A percentile compares a stretch with the other conserved stretches of the same genome.
These are phyloP conservation scores for Rhizophagus prolifer DNA, from an alignment of 192 early-diverging fungal genomes.

Conservation along the genomic window DNA sequence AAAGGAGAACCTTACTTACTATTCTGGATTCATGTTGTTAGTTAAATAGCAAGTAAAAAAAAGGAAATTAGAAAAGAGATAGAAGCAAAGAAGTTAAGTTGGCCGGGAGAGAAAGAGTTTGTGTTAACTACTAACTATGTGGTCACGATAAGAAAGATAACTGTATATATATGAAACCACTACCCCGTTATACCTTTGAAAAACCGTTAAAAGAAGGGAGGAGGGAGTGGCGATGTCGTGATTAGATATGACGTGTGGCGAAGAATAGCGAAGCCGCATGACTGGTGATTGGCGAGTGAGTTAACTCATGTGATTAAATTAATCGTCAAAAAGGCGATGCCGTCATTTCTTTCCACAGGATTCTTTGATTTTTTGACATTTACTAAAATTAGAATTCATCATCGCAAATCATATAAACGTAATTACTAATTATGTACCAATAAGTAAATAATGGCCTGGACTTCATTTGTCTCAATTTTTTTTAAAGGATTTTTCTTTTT, in stretches of 20 bases:
- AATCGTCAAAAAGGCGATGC: background rate
- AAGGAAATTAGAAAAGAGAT: background rate
- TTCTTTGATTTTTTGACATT: too few species aligned
- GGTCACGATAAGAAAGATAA: background rate
- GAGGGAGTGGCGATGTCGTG: background rate
- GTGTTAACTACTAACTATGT: background rate
- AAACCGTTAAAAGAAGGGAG: background rate
- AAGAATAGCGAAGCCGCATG: background rate
- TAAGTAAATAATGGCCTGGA: too few species aligned
- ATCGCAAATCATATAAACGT: too few species aligned
- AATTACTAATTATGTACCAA: too few species aligned
- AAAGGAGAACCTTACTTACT: slow-evolving; percentile 16
- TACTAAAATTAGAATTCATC: too few species aligned
- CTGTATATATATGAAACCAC: background rate
- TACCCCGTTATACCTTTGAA: background rate
- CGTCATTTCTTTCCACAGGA: too few species aligned
- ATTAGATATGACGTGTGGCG: background rate
- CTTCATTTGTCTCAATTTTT: too few species aligned
- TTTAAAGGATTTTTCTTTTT: too few species aligned
- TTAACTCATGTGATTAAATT: background rate
- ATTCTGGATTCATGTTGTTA: slow-evolving; percentile 29
- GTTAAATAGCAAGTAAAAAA: background rate
- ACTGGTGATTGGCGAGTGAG: background rate
- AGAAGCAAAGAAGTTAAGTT: background rate
- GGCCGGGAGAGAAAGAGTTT: background rate